phyloP scores from a whole-genome alignment of 768 basidiomycete species.

The Lactarius sanguifluus region DNA sequence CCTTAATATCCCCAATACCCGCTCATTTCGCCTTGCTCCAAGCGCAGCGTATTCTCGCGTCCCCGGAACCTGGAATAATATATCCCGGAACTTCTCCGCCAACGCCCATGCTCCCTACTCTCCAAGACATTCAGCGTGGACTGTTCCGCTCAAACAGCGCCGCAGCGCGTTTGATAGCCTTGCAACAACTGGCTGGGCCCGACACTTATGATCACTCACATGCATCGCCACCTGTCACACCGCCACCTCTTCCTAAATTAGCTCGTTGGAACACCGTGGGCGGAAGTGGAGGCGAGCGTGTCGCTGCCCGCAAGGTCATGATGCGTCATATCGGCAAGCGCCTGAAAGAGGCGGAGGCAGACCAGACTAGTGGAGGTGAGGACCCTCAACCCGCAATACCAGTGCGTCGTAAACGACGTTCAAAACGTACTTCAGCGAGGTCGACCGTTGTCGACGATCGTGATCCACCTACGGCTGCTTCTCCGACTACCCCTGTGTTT shows the following conservation, averaged over 20 bases:
- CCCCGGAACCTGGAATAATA: conserved; percentile 55
- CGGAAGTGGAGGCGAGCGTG: conserved; percentile 77
- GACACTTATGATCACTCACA: conserved; percentile 58
- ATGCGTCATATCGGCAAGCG: conserved; percentile 60
- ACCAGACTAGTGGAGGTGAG: conserved; percentile 60
- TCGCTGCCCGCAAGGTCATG: conserved; percentile 67
- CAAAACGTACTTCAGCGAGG: conserved; percentile 26
- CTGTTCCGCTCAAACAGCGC: conserved; percentile 90
- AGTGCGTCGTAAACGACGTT: conserved; percentile 28
- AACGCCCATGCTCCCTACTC: conserved; percentile 67
- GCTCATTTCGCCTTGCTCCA: conserved; percentile 45
- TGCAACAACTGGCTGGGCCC: conserved; percentile 80
- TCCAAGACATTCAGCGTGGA: conserved; percentile 75
- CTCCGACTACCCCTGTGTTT: conserved; percentile 29
- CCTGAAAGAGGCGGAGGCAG: conserved; percentile 60
- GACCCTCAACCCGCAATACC: conserved; percentile 36
- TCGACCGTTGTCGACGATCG: conserved; percentile 37
- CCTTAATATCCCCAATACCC: conserved; percentile 55
- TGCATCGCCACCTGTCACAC: conserved; percentile 47
- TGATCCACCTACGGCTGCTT: conserved; percentile 32
- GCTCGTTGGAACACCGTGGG: conserved; percentile 77
- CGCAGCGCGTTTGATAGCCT: conserved; percentile 72
- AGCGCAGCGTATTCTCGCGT: conserved; percentile 29
- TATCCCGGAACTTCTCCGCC: conserved; percentile 68
- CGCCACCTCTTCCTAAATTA: conserved; percentile 48